phyloP scores from a whole-genome alignment of 2,329 filamentous ascomycete species.

The Clarireedia sp. region DNA sequence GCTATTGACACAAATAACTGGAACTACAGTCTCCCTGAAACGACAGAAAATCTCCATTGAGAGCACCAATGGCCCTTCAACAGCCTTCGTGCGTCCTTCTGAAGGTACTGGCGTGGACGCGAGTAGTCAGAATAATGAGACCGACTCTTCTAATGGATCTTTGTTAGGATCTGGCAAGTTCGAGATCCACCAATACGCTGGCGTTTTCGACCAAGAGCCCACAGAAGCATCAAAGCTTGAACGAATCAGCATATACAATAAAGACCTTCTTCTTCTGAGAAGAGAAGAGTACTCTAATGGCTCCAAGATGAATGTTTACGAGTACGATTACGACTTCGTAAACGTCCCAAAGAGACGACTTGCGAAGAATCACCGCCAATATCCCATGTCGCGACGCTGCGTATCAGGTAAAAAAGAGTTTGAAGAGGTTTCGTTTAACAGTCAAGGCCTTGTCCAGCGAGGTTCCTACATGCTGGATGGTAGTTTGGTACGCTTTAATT shows the following conservation, averaged over 20 bases:
- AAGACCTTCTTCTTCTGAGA: slow-evolving; percentile 35
- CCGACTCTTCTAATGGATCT: not conserved
- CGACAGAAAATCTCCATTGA: slow-evolving; percentile 37
- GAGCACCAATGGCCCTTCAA: slow-evolving; percentile 39
- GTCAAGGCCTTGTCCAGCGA: slow-evolving; percentile 7
- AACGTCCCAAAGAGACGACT: not conserved
- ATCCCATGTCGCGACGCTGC: slow-evolving; percentile 38
- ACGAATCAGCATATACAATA: slow-evolving; percentile 38
- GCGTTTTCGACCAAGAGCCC: slow-evolving; percentile 34
- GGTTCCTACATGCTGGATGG: slow-evolving; percentile 45
- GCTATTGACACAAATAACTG: slow-evolving; percentile 5
- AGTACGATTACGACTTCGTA: slow-evolving; percentile 1
- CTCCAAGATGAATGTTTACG: slow-evolving; percentile 36
- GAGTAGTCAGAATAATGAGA: not conserved
- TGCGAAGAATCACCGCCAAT: not conserved
- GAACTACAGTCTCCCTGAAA: slow-evolving; percentile 6
- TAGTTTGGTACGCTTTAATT: slow-evolving; percentile 45
- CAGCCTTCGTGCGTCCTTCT: slow-evolving; percentile 34
- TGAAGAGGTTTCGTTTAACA: slow-evolving; percentile 42
- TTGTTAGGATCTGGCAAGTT: slow-evolving; percentile 1
- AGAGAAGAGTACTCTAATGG: slow-evolving; percentile 22
- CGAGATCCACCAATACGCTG: slow-evolving; percentile 4
- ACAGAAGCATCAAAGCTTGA: slow-evolving; percentile 33
- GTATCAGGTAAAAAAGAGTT: slow-evolving; percentile 38
- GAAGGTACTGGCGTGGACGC: slow-evolving; percentile 7